Evolutionary conservation across 1,284 basidiomycete species (phyloP).

Genomic region (Ustilago sp.): DNA sequence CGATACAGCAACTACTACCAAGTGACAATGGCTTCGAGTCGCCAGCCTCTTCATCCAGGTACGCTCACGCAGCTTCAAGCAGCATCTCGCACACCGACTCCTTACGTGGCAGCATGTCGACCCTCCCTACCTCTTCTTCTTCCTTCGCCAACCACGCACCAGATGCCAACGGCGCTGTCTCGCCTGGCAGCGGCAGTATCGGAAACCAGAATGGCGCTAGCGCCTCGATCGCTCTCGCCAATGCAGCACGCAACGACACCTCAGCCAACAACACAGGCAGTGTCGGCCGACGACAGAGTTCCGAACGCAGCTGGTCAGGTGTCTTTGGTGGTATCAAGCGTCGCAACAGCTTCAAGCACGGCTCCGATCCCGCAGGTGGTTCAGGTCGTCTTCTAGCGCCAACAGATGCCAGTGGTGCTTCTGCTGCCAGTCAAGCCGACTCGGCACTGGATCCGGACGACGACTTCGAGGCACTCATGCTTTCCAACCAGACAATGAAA

Average conservation of each 20-base stretch:
- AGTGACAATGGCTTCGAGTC: conserved; percentile 12
- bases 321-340: conserved; percentile 53
- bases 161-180: conserved; percentile 5
- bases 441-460: conserved; percentile 45
- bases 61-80: conserved; percentile 34
- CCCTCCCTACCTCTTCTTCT: conserved; percentile 25
- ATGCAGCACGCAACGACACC: not conserved
- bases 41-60: conserved; percentile 14
- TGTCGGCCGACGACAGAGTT: conserved; percentile 38
- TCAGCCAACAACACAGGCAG: conserved; percentile 14
- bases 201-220: conserved; percentile 6
- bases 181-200: conserved; percentile 11
- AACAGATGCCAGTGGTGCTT: conserved; percentile 1
- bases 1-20: conserved; percentile 21
- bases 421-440: conserved; percentile 3
- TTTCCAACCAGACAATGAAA: conserved; percentile 70
- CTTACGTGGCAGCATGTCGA: conserved; percentile 26
- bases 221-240: conserved; percentile 6
- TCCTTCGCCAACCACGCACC: conserved; percentile 23
- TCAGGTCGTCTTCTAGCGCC: conserved; percentile 19
- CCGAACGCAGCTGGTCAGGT: conserved; percentile 50
- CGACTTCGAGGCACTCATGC: conserved; percentile 63
- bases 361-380: conserved; percentile 30
- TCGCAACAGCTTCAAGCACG: conserved; percentile 57
- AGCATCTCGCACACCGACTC: conserved; percentile 28